Percentiles rank a stretch among this genome's conserved stretches.
Conservation (phyloP, 106 monocot species). For the Apostasia shenzhenica region DNA sequence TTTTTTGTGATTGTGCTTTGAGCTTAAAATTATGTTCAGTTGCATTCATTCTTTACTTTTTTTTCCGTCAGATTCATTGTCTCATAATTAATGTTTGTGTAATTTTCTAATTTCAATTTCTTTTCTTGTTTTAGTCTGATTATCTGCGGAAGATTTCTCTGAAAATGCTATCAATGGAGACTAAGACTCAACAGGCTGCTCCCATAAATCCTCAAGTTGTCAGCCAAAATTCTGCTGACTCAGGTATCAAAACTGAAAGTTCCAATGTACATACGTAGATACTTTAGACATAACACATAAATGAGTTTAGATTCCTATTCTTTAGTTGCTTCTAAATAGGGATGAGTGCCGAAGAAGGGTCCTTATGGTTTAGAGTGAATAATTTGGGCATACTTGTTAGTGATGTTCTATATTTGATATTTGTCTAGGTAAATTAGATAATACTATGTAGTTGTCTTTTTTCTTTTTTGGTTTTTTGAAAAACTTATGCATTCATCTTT, state of each 20-base stretch:
- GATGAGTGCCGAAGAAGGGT: too few relatives aligned
- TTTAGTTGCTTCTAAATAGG: too few relatives aligned
- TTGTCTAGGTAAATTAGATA: too few relatives aligned
- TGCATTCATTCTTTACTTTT: not conserved
- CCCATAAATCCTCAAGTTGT: conserved; percentile 17
- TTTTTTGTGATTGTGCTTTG: not conserved
- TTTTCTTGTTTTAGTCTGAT: conserved; percentile 44
- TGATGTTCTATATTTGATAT: too few relatives aligned
- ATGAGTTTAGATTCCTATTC: too few relatives aligned
- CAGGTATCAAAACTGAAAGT: conserved; percentile 27
- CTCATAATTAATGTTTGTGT: not conserved
- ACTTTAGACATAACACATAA: not conserved
- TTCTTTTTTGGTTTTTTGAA: too few relatives aligned
- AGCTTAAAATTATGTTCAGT: not conserved
- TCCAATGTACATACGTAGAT: not conserved
- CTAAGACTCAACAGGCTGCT: conserved; percentile 38
- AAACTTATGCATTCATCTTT: too few relatives aligned
- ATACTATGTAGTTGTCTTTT: too few relatives aligned
- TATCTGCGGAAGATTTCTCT: conserved; percentile 76
- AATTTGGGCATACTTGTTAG: too few relatives aligned
- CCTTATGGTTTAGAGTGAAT: too few relatives aligned
- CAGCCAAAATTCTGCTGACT: conserved; percentile 37
- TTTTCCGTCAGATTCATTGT: not conserved
- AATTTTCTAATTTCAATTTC: conserved; percentile 6
- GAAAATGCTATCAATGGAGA: conserved; percentile 83